These are phyloP conservation scores for Ustilago trichophora DNA, from an alignment of 1,284 basidiomycete species.

Conservation along the genomic window DNA sequence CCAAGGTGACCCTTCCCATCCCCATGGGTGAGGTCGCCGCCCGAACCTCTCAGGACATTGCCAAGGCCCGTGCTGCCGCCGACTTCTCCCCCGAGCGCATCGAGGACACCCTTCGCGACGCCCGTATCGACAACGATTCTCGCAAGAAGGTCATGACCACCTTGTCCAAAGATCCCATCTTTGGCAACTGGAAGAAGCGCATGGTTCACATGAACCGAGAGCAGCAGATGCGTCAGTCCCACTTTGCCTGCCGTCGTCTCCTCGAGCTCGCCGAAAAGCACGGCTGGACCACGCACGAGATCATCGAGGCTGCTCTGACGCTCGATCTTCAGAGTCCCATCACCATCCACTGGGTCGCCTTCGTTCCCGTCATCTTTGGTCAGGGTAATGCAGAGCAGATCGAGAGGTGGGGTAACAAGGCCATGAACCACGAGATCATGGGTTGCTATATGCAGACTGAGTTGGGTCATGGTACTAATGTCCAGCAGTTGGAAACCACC, in stretches of 20 bases:
- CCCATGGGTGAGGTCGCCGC: conserved; percentile 54
- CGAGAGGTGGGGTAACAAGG: conserved; percentile 55
- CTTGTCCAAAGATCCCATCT: conserved; percentile 52
- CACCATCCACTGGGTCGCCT: conserved; percentile 61
- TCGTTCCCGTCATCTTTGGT: conserved; percentile 61
- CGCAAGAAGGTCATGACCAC: conserved; percentile 48
- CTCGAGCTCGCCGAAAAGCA: conserved; percentile 52
- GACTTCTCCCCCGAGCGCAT: conserved; percentile 54
- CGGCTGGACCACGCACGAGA: conserved; percentile 59
- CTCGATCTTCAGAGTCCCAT: conserved; percentile 57
- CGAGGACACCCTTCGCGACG: conserved; percentile 56
- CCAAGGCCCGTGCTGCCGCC: conserved; percentile 34
- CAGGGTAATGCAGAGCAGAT: conserved; percentile 58
- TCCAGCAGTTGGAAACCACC: conserved; percentile 75
- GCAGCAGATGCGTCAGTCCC: conserved; percentile 57
- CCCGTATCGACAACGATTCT: conserved; percentile 54
- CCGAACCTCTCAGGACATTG: conserved; percentile 50
- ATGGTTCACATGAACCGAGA: conserved; percentile 61
- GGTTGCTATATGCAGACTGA: conserved; percentile 67
- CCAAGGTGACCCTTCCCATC: conserved; percentile 55
- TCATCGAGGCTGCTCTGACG: conserved; percentile 54
- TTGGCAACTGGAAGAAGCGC: conserved; percentile 61
- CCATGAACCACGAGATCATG: conserved; percentile 63
- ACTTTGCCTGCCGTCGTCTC: conserved; percentile 58
- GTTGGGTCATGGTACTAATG: conserved; percentile 74